Conservation (phyloP, 441 rosid genomes). For the Pelargonium citronellum region DNA sequence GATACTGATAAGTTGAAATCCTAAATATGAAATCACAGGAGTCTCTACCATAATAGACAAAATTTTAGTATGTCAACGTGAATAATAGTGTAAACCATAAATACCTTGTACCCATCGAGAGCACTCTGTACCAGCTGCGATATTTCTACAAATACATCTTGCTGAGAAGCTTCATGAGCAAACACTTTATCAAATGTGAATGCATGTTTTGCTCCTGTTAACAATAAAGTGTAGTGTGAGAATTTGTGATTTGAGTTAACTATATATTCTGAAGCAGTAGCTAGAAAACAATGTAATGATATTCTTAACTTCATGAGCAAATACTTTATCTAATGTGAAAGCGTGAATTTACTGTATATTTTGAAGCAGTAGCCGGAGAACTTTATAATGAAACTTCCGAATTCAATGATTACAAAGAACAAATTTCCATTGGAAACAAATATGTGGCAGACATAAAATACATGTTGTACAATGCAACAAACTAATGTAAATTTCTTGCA, state of each 20-base stretch:
- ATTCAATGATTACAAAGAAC: no score
- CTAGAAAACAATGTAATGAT: not conserved
- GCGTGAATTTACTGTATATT: no score
- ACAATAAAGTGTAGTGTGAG: constrained; percentile 15
- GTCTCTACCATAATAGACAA: not conserved
- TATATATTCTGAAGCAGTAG: not conserved
- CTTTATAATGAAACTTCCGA: no score
- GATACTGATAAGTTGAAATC: no score
- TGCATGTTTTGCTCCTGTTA: constrained; percentile 66
- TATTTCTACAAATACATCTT: constrained; percentile 86
- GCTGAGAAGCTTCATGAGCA: constrained; percentile 73
- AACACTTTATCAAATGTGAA: constrained; percentile 95
- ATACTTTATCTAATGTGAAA: no score
- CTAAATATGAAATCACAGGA: no score
- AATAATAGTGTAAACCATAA: not conserved
- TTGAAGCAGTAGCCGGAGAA: no score
- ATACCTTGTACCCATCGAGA: constrained; percentile 92
- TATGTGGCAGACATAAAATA: no score
- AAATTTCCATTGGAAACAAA: no score
- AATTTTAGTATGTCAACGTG: not conserved
- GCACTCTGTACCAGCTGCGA: constrained; percentile 95
- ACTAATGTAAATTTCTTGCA: no score
- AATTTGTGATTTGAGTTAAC: not conserved
- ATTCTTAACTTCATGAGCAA: no score
- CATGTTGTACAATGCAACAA: no score